Percentiles rank a stretch among this genome's conserved stretches.
phyloP scores from a whole-genome alignment of 2,329 filamentous ascomycete species.

The Ambrosiella xylebori region DNA sequence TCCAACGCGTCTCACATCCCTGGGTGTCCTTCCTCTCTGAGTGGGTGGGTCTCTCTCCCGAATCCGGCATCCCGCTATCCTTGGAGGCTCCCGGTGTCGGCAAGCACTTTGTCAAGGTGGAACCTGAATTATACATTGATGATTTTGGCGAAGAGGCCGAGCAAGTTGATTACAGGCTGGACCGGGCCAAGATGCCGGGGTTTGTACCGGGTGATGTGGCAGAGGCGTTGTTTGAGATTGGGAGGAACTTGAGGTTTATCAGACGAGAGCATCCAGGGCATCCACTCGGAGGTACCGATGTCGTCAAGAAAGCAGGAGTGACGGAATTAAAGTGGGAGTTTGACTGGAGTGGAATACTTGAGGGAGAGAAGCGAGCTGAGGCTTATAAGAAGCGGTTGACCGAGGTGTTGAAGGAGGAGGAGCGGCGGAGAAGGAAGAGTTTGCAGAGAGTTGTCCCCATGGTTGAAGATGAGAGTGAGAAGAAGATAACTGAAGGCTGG shows the following conservation, averaged over 20 bases:
- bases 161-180: constrained; percentile 44
- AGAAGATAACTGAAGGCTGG: constrained; percentile 12
- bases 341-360: constrained; percentile 50
- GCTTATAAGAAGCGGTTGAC: constrained; percentile 20
- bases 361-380: constrained; percentile 41
- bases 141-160: constrained; percentile 40
- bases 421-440: neutral
- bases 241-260: constrained; percentile 57
- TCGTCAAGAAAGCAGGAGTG: constrained; percentile 29
- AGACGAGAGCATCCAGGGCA: constrained; percentile 54
- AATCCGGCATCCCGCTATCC: constrained; percentile 36
- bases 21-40: constrained; percentile 52
- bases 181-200: constrained; percentile 46
- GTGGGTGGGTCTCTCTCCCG: constrained; percentile 55
- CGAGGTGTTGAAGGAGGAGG: constrained; percentile 11
- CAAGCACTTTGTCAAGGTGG: constrained; percentile 44
- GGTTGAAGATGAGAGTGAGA: neutral
- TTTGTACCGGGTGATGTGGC: constrained; percentile 58
- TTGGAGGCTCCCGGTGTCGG: constrained; percentile 27
- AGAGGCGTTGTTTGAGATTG: constrained; percentile 59
- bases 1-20: constrained; percentile 44
- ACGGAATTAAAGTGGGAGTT: constrained; percentile 52
- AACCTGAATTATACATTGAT: constrained; percentile 36
- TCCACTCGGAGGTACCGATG: constrained; percentile 39
- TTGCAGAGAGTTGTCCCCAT: neutral